phyloP scores from a whole-genome alignment of 257 asterid species.

The Mitragyna speciosa region DNA sequence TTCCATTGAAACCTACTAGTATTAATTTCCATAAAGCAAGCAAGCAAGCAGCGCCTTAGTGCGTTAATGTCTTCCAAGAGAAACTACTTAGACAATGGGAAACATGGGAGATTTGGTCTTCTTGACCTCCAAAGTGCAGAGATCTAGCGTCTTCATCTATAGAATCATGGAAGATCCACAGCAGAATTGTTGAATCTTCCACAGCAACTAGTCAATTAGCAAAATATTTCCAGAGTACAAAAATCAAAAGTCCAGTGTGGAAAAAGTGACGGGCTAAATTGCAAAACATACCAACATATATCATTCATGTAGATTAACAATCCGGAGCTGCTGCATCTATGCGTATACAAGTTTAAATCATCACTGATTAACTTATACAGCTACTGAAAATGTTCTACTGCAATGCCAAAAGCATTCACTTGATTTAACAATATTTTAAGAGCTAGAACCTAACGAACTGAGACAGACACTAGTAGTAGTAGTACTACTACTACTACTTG shows the following conservation, averaged over 20 bases:
- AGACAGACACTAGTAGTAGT: background rate
- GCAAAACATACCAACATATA: background rate
- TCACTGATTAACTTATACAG: background rate
- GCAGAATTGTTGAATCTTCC: no score
- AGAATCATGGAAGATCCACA: background rate
- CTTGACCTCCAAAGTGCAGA: no score
- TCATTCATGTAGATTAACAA: background rate
- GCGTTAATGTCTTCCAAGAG: no score
- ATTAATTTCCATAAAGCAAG: no score
- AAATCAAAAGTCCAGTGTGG: background rate
- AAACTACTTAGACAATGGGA: no score
- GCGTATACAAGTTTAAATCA: slow-evolving; percentile 15
- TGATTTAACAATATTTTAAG: no score
- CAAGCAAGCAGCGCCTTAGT: no score
- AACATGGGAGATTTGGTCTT: background rate
- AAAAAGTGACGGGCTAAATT: background rate
- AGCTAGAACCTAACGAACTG: background rate
- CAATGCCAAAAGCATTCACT: slow-evolving; percentile 7
- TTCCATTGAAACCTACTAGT: no score
- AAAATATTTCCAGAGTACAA: background rate
- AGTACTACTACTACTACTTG: background rate
- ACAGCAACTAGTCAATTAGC: no score
- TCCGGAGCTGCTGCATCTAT: slow-evolving; percentile 15
- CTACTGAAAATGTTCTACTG: background rate
- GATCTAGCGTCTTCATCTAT: background rate